Percentiles rank a stretch among this genome's conserved stretches.
phyloP scores from a whole-genome alignment of 1,284 basidiomycete species.

The Porogramme epimiltina region DNA sequence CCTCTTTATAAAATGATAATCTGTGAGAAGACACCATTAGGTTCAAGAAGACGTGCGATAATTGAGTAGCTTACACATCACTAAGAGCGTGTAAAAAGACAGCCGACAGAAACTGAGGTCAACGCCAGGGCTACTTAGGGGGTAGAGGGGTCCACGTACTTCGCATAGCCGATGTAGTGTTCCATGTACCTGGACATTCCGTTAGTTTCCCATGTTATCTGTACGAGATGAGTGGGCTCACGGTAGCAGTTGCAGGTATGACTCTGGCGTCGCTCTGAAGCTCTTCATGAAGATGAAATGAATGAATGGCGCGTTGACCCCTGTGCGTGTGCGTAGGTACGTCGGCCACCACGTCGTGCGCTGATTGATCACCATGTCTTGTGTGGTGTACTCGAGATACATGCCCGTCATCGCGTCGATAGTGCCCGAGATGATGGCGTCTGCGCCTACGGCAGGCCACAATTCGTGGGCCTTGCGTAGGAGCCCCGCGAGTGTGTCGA shows the following conservation, averaged over 20 bases:
- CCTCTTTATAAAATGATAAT: constrained; percentile 19
- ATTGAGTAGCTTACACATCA: not conserved
- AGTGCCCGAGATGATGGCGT: constrained; percentile 18
- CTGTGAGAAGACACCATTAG: not conserved
- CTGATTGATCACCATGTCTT: constrained; percentile 11
- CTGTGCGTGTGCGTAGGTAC: constrained; percentile 15
- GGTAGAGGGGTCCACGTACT: constrained; percentile 12
- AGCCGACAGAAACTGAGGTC: not conserved
- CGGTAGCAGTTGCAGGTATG: constrained; percentile 21
- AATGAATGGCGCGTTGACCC: constrained; percentile 17
- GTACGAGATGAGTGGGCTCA: not conserved
- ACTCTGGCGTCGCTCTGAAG: constrained; percentile 13
- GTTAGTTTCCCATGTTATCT: not conserved
- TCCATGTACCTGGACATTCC: constrained; percentile 15
- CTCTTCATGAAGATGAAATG: constrained; percentile 20
- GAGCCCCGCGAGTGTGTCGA: constrained; percentile 7
- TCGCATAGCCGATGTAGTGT: constrained; percentile 15
- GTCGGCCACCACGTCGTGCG: constrained; percentile 15
- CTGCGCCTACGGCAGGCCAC: constrained; percentile 16
- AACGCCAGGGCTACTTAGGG: too few species aligned
- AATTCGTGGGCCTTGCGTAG: constrained; percentile 7
- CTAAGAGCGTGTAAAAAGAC: not conserved
- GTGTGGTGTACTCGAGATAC: constrained; percentile 18
- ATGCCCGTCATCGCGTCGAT: constrained; percentile 16
- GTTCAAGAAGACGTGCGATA: not conserved